Base-by-base conservation (phyloP, 305 asterid species). In the Galium porrigens region DNA sequence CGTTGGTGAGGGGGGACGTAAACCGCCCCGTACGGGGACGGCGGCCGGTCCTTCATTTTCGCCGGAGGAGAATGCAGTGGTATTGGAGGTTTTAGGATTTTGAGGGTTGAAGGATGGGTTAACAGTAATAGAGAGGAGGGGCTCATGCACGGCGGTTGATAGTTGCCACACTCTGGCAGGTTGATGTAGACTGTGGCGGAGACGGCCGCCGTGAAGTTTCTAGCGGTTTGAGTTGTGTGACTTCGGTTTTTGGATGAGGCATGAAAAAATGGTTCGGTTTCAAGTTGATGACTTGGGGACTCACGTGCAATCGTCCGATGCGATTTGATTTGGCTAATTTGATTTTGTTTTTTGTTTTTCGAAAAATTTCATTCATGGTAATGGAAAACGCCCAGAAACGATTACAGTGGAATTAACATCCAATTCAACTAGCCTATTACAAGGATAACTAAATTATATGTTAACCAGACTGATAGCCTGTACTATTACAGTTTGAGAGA, bases 1-100 rank as follows among this genome's bases (percentile, higher is more conserved):
- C 90, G 85, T 61, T 80, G 83, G 76, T 84, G 88, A 5, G 88
- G 90, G 66, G 90, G 90, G 14, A 83, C 80, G 68, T 81, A 84
- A 56, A 78, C 77, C 61, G 74, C 77, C 61, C 84, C 82, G 72
- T 70, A 9, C 22, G 83, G 68, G 36, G 80, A 68, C 78, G 81
- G 86, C 74, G 63, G 76, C 72, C 78, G 73, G 70, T 82, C 85
- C 74, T 80, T 82, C 90, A 86, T 79, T 63, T 68, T 66, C 69
- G 73, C 56, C 32, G 71, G 64, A 30, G 65, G 74, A 12, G 36
- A 63, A 15, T 8, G 41, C 17, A 8, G 63, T 52, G 72, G 68
- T 63, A 67, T 66, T 22, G 57, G 74, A 70, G 81, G 82, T 68
- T 77, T 79, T 74, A 78, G 86, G 86, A 81, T 71, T 80, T 75